These are phyloP conservation scores for Gossypium davidsonii DNA, from an alignment of 441 rosid genomes.

Conservation along the genomic window DNA sequence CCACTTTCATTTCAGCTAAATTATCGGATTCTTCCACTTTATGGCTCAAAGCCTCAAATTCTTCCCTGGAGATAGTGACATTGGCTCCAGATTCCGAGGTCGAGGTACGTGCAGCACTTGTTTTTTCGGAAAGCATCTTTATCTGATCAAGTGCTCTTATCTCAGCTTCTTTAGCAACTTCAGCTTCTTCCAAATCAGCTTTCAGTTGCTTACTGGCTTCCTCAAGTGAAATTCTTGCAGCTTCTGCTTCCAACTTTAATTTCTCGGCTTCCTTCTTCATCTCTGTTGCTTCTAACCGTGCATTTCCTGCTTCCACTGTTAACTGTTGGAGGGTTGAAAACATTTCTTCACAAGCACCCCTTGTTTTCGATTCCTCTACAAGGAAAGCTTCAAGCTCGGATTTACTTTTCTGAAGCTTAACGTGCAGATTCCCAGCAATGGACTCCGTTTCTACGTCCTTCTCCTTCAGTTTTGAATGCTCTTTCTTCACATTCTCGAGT, in stretches of 20 bases:
- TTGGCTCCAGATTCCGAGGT: conserved; percentile 70
- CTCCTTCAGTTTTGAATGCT: conserved; percentile 60
- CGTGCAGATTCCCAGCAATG: conserved; percentile 66
- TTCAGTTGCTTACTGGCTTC: conserved; percentile 62
- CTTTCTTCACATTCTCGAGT: conserved; percentile 65
- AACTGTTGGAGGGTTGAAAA: conserved; percentile 63
- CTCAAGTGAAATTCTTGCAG: conserved; percentile 45
- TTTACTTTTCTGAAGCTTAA: conserved; percentile 61
- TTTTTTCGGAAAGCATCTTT: conserved; percentile 57
- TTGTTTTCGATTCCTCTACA: conserved; percentile 52
- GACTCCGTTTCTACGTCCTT: conserved; percentile 77
- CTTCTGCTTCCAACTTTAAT: conserved; percentile 63
- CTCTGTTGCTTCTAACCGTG: conserved; percentile 59
- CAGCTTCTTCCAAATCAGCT: conserved; percentile 73
- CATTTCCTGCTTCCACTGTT: conserved; percentile 53
- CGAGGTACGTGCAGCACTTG: conserved; percentile 66
- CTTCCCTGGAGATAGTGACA: conserved; percentile 74
- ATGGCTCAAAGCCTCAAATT: conserved; percentile 63
- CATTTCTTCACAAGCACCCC: conserved; percentile 75
- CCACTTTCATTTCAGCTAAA: conserved; percentile 90
- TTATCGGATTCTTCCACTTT: conserved; percentile 70
- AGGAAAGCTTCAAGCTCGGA: conserved; percentile 68
- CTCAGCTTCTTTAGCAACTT: conserved; percentile 74
- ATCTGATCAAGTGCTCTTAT: conserved; percentile 59
- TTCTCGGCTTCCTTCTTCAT: conserved; percentile 67